A percentile compares a stretch with the other conserved stretches of the same genome.
These are phyloP conservation scores for Eimeria acervulina DNA, from an alignment of 169 alveolate species.

Conservation along the genomic window DNA sequence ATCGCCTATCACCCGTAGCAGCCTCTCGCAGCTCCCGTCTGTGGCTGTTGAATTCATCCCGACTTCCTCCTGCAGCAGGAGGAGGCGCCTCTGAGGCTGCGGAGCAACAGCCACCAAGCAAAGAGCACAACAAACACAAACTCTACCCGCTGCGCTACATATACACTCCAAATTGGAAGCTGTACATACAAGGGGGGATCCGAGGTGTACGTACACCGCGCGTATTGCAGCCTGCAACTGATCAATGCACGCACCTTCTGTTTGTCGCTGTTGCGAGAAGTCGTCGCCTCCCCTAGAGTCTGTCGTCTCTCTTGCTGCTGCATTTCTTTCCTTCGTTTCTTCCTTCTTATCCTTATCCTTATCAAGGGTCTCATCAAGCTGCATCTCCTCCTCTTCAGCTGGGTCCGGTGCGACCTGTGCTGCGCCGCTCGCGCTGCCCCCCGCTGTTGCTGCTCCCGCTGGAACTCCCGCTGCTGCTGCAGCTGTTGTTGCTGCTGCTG, in stretches of 20 bases:
- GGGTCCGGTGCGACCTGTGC: neutral
- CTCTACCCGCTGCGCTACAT: neutral
- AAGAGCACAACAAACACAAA: neutral
- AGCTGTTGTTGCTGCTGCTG: neutral
- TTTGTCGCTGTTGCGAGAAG: neutral
- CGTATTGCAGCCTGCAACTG: neutral
- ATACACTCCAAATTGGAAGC: neutral
- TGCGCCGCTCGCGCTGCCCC: neutral
- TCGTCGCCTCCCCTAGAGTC: neutral
- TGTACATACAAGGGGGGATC: neutral
- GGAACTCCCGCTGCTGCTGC: neutral
- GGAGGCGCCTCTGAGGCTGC: neutral
- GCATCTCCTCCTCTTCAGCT: slow-evolving; percentile 12
- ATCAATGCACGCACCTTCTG: neutral
- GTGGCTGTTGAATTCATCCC: slow-evolving; percentile 6
- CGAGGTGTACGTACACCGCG: neutral
- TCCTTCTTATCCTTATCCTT: neutral
- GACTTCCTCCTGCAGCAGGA: neutral
- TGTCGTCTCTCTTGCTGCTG: neutral
- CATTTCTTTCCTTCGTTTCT: neutral
- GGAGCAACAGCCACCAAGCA: neutral
- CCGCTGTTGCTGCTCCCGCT: slow-evolving; percentile 3
- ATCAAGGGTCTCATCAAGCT: neutral
- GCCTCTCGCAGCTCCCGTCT: neutral
- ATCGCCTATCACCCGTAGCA: neutral